A percentile compares a stretch with the other conserved stretches of the same genome.
phyloP scores from a whole-genome alignment of 805 yeast species.

The Saccharomycopsis amapae region DNA sequence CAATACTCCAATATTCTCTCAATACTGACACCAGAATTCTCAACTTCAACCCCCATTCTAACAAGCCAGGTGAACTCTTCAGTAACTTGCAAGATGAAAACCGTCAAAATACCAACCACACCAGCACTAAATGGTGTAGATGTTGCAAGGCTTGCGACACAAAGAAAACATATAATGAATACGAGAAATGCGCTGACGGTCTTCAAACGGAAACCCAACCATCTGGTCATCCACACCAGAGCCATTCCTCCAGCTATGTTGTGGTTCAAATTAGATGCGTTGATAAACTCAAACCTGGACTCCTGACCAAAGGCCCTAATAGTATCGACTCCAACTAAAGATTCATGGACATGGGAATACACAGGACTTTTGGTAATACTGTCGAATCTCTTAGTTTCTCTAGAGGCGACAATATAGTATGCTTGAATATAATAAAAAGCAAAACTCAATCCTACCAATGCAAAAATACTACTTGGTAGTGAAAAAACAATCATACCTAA shows the following conservation, averaged over 20 bases:
- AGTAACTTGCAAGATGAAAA: constrained; percentile 54
- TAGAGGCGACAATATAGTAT: constrained; percentile 59
- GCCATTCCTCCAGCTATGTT: constrained; percentile 35
- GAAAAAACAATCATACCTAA: constrained; percentile 44
- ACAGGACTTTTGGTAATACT: constrained; percentile 69
- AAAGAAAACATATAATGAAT: constrained; percentile 42
- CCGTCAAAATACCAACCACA: constrained; percentile 57
- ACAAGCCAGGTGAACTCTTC: constrained; percentile 50
- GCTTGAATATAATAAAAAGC: constrained; percentile 65
- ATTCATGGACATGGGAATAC: constrained; percentile 76
- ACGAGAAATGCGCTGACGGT: constrained; percentile 44
- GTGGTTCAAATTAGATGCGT: constrained; percentile 42
- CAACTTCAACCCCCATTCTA: constrained; percentile 55
- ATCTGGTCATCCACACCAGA: constrained; percentile 40
- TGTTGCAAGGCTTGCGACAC: constrained; percentile 38
- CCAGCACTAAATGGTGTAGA: constrained; percentile 45
- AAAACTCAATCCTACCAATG: constrained; percentile 40
- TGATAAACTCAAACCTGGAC: constrained; percentile 52
- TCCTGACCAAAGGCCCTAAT: constrained; percentile 70
- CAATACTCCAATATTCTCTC: constrained; percentile 62
- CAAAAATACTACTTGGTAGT: constrained; percentile 46
- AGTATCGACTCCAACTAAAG: constrained; percentile 68
- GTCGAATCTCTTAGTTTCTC: constrained; percentile 72
- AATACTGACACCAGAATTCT: constrained; percentile 55
- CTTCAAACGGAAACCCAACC: constrained; percentile 58